These are phyloP conservation scores for Pyrenula massariospora DNA, from an alignment of 495 filamentous ascomycete species.

Conservation along the genomic window DNA sequence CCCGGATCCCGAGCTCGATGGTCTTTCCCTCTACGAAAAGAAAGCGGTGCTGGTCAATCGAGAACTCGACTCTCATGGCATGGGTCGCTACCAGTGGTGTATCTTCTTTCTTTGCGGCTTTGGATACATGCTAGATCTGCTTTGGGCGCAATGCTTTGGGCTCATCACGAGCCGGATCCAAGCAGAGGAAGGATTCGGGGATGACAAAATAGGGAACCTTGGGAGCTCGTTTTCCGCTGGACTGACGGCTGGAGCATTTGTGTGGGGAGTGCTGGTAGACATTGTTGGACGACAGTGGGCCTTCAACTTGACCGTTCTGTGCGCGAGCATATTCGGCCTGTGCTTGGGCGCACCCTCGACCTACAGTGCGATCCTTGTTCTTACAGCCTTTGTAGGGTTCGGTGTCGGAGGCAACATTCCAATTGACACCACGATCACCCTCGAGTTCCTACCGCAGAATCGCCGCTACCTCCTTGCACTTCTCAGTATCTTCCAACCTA, in stretches of 20 bases:
- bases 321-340: slow-evolving; percentile 31
- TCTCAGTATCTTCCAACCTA: slow-evolving; percentile 35
- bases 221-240: slow-evolving; percentile 19
- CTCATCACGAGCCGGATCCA: slow-evolving; percentile 25
- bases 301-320: slow-evolving; percentile 37
- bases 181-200: slow-evolving; percentile 24
- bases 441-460: slow-evolving; percentile 36
- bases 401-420: slow-evolving; percentile 39
- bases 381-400: slow-evolving; percentile 34
- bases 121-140: slow-evolving; percentile 36
- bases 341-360: slow-evolving; percentile 25
- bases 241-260: slow-evolving; percentile 27
- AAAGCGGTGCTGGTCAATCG: slow-evolving; percentile 30
- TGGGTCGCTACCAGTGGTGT: slow-evolving; percentile 36
- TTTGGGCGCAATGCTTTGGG: slow-evolving; percentile 38
- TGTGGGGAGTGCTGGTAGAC: slow-evolving; percentile 38
- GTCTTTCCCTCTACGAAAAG: slow-evolving; percentile 25
- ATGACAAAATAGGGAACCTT: slow-evolving; percentile 16
- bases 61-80: slow-evolving; percentile 34
- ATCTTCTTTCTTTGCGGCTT: slow-evolving; percentile 37
- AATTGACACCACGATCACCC: slow-evolving; percentile 35
- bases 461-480: slow-evolving; percentile 32
- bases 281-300: slow-evolving; percentile 36
- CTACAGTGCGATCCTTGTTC: slow-evolving; percentile 26
- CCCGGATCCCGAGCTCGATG: slow-evolving; percentile 13